Evolutionary conservation across 176 grass and related monocot genomes (phyloP).

Genomic region (Tillandsia leiboldiana): DNA sequence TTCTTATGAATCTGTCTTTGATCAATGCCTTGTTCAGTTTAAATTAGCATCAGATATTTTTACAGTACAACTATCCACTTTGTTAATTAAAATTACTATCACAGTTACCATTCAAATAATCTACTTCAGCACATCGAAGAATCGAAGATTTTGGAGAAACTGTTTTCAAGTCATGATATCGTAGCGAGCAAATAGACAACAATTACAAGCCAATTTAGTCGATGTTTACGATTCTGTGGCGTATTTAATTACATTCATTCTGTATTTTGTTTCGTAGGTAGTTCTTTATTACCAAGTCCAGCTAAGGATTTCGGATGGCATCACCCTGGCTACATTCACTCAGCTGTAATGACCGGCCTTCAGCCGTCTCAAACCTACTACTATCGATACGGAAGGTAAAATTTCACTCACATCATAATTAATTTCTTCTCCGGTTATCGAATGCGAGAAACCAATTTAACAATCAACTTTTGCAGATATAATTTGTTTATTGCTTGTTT

Average conservation of each 20-base stretch:
- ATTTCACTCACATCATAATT: not conserved
- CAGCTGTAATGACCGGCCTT: conserved; percentile 52
- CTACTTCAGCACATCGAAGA: no score
- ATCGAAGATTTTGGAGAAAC: no score
- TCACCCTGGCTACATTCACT: conserved; percentile 73
- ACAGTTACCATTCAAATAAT: no score
- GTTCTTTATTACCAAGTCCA: conserved; percentile 28
- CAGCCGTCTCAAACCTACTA: conserved; percentile 51
- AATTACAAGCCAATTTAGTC: no score
- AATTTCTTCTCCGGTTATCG: not conserved
- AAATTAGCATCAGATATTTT: no score
- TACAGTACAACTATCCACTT: not conserved
- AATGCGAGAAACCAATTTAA: no score
- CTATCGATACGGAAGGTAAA: conserved; percentile 69
- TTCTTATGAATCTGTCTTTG: not conserved
- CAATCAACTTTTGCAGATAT: no score
- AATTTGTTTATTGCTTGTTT: no score
- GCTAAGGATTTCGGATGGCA: conserved; percentile 90
- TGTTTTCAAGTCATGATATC: not conserved
- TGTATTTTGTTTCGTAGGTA: conserved; percentile 4
- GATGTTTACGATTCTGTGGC: no score
- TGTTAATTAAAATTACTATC: not conserved
- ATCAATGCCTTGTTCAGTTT: no score
- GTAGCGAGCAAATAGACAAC: no score
- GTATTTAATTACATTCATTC: no score